Evolutionary conservation across 2,329 filamentous ascomycete species (phyloP), one percentile per base, ranked within the genome.

Genomic region (Stagonosporopsis chrysanthemi): DNA sequence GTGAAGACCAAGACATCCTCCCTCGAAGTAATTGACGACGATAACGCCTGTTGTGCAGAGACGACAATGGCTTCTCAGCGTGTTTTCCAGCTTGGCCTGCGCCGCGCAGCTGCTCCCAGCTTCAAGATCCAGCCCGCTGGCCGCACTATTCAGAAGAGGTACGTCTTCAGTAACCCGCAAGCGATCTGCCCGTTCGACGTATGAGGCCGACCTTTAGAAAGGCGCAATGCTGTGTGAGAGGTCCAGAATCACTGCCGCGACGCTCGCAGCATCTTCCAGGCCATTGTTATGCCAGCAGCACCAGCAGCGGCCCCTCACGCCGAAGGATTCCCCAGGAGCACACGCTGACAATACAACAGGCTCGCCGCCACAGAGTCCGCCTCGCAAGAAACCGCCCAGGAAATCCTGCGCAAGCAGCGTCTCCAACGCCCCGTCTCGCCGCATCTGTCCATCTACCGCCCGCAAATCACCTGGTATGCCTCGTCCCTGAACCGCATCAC

Each of bases 401-500:
- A 84, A 66, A 86, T 96, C 79, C 91, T 97, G 74, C 88, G 85
- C 71, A 82, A 86, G 73, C 93, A 97, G 83, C 93, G 93, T 71
- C 84, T 89, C 53, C 79, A 84, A 72, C 93, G 93, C 49, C 93
- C 93, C 74, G 84, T 97, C 69, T 85, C 91, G 42, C 93, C 93
- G 52, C 92, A 97, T 76, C 86, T 97, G 62, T 77, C 80, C 72
- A 93, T 96, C 85, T 97, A 97, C 87, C 85, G 87, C 77, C 86
- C 89, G 58, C 87, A 91, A 78, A 90, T 97, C 80, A 95, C 91
- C 69, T 97, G 88, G 89, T 88, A 91, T 78, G 83, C 84, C 67
- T 88, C 87, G 68, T 87, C 82, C 56, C 84, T 91, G 79, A 90
- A 92, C 82, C 92, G 93, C 72, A 87, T 97, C 80, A 94, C 91